phyloP scores from a whole-genome alignment of 2,329 filamentous ascomycete genomes.

The Fusarium pseudograminearum region DNA sequence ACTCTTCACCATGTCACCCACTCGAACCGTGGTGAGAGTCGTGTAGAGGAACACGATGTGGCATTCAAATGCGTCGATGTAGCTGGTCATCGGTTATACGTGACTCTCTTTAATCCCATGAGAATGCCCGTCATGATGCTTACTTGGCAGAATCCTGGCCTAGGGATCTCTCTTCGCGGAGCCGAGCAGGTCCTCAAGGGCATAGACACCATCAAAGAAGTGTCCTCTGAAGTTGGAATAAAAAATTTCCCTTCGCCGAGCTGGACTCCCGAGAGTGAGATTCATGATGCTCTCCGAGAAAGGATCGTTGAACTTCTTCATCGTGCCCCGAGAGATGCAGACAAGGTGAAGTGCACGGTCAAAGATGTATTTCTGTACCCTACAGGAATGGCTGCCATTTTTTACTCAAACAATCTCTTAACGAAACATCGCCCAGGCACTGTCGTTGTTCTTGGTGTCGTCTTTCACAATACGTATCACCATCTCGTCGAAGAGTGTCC shows the following conservation, averaged over 20 bases:
- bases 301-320: constrained; percentile 58
- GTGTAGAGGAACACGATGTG: constrained; percentile 53
- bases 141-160: constrained; percentile 61
- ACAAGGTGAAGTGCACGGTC: constrained; percentile 42
- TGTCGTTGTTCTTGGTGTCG: constrained; percentile 61
- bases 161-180: constrained; percentile 60
- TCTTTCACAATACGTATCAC: constrained; percentile 64
- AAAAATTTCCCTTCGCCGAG: constrained; percentile 50
- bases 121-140: constrained; percentile 54
- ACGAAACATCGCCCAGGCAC: constrained; percentile 51
- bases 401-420: constrained; percentile 56
- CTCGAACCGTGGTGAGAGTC: constrained; percentile 52
- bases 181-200: constrained; percentile 58
- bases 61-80: constrained; percentile 58
- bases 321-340: constrained; percentile 54
- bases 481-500: constrained; percentile 60
- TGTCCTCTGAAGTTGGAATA: constrained; percentile 45
- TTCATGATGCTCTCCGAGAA: constrained; percentile 55
- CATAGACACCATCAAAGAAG: constrained; percentile 52
- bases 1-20: constrained; percentile 51
- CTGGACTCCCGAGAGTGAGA: constrained; percentile 54
- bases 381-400: constrained; percentile 67
- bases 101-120: constrained; percentile 55
- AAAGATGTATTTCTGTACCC: constrained; percentile 65
- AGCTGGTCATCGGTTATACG: constrained; percentile 57